Base-by-base conservation (phyloP, 352 stramenopile genomes). In the Pythium apleroticum region DNA sequence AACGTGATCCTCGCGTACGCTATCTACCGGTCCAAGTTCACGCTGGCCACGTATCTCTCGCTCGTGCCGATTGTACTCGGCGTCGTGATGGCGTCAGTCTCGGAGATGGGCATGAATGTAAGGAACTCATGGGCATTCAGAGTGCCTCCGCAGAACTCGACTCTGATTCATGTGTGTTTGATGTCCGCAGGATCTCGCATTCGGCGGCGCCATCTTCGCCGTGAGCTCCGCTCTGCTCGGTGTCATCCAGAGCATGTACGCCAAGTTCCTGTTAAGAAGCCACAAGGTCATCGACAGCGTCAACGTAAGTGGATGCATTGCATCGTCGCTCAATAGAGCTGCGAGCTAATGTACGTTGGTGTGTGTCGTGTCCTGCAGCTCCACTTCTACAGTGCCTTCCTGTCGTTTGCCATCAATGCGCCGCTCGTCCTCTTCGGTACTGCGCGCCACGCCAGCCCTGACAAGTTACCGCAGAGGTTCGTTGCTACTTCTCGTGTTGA, bases 21-120 rank as follows among this genome's bases (percentile, higher is more conserved):
- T 9, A 76, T 78, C 55, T 95, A 95, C 63, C 72, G 76, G 52
- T 90, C 84, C 52, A 88, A 75, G 66, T 93, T 94, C 65, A 82
- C 85, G 9, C 31, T 76, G 25, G 66, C 79, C 22, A 92, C 86
- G 59, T 95, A 94, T 71, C 63, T 89, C n/a, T 84, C 78, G 58
- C 80, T 95, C 12, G 55, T 91, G 20, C 87, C 87, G 19, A 95
- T 95, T 52, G 87, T 95, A 20, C 73, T 91, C 52, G 87, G 87
- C 14, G 87, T 95, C 52, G 67, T 91, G 37, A 69, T 95, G 70
- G 87, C 85, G 2, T 95, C 87, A 5, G 82, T 95, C 37, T 95
- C 87, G 6, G 87, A 95, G 66, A 93, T 95, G 77, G 73, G 85
- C 62, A 93, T 95, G 73, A 95, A 95, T 63, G 78, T 88, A 66